A percentile compares a stretch with the other conserved stretches of the same genome.
These are phyloP conservation scores for Massariosphaeria phaeospora DNA, from an alignment of 495 filamentous ascomycete genomes.

Conservation along the genomic window DNA sequence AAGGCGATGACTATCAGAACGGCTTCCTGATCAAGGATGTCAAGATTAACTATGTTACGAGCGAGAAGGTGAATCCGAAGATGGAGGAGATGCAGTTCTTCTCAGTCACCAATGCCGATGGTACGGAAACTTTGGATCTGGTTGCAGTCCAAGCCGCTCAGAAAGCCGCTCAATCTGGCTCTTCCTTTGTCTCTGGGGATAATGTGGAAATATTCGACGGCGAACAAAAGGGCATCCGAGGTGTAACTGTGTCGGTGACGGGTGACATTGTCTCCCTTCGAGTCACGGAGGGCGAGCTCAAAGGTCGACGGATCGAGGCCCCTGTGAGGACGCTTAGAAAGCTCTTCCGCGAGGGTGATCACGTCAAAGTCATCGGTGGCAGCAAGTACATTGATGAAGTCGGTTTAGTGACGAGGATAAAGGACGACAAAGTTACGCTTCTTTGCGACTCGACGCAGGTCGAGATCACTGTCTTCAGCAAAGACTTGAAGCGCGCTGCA, in stretches of 20 bases:
- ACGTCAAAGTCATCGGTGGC: constrained; percentile 96
- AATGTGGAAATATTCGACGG: constrained; percentile 93
- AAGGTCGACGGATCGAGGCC: constrained; percentile 82
- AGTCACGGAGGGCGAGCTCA: constrained; percentile 77
- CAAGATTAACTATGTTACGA: constrained; percentile 75
- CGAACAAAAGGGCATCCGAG: constrained; percentile 86
- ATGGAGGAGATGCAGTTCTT: constrained; percentile 95
- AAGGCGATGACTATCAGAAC: constrained; percentile 81
- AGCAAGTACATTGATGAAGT: constrained; percentile 90
- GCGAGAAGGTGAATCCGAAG: constrained; percentile 85
- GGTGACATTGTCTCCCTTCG: constrained; percentile 85
- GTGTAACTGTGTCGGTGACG: constrained; percentile 79
- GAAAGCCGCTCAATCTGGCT: constrained; percentile 68
- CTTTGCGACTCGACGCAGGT: constrained; percentile 84
- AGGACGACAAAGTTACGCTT: constrained; percentile 83
- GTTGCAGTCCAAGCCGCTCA: constrained; percentile 80
- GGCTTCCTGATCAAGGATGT: constrained; percentile 93
- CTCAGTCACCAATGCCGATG: constrained; percentile 80
- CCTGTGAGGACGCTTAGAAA: constrained; percentile 91
- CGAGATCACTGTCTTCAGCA: constrained; percentile 97
- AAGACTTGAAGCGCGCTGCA: constrained; percentile 85
- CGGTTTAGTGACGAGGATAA: constrained; percentile 92
- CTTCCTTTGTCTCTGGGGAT: constrained; percentile 85
- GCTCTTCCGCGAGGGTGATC: constrained; percentile 86
- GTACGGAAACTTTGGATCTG: constrained; percentile 87